These are phyloP conservation scores for Cymbopogon citratus DNA, from an alignment of 176 grass and related monocot species.

Conservation along the genomic window DNA sequence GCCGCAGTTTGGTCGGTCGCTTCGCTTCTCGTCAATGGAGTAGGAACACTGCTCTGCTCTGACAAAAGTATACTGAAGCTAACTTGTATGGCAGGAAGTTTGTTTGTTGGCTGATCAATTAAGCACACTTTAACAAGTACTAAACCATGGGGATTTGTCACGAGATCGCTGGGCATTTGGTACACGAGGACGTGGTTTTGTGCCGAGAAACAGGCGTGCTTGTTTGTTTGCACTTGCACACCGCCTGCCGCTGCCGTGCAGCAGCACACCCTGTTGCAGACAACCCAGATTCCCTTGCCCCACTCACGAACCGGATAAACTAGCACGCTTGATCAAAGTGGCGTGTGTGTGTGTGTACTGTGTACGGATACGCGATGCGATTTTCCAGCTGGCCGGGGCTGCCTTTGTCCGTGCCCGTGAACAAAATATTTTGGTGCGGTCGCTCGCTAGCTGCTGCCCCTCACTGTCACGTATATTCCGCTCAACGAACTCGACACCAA, in stretches of 20 bases:
- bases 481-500: slow-evolving; percentile 23
- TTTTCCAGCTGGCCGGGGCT: background rate
- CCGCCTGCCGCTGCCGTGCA: background rate
- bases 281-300: slow-evolving; percentile 19
- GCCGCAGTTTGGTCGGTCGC: too few species aligned
- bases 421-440: background rate
- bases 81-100: background rate
- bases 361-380: background rate
- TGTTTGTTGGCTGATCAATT: slow-evolving; percentile 2
- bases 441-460: background rate
- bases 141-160: background rate
- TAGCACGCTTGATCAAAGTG: background rate
- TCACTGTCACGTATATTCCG: slow-evolving; percentile 1
- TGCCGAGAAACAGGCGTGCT: slow-evolving; percentile 9
- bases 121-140: background rate
- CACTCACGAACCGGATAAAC: background rate
- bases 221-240: background rate
- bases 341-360: background rate
- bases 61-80: too few species aligned
- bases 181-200: background rate
- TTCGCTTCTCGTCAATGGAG: background rate
- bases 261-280: background rate
- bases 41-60: background rate
- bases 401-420: slow-evolving; percentile 3
- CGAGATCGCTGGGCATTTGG: background rate